Conservation (phyloP, 164 flowering plant genomes). For the Vitis rupestris region DNA sequence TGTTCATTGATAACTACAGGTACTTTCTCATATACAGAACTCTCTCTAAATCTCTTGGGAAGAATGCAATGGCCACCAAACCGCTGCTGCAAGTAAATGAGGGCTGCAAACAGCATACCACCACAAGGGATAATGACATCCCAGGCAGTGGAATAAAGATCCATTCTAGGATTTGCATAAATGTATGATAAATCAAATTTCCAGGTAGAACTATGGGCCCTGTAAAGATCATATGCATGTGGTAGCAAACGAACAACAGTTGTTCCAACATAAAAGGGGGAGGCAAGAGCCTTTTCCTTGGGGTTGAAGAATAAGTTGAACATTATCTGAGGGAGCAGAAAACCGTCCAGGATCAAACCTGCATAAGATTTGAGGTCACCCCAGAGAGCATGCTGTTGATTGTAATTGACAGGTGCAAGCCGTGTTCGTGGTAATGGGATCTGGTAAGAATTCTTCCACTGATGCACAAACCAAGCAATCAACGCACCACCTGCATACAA, state of each 20-base stretch:
- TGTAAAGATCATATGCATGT: conserved; percentile 43
- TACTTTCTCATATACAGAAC: conserved; percentile 34
- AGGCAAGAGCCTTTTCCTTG: conserved; percentile 25
- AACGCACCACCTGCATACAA: conserved; percentile 31
- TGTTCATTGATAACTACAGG: conserved; percentile 25
- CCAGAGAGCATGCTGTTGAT: conserved; percentile 26
- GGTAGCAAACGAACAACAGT: conserved; percentile 40
- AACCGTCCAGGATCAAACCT: conserved; percentile 44
- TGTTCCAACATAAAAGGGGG: conserved; percentile 35
- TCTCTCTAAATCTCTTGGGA: conserved; percentile 29
- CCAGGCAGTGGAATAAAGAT: conserved; percentile 45
- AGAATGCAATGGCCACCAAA: conserved; percentile 38
- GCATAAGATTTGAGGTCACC: conserved; percentile 32
- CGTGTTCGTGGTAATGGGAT: conserved; percentile 2
- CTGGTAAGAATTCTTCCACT: conserved; percentile 14
- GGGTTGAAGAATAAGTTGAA: conserved; percentile 37
- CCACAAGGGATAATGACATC: conserved; percentile 31
- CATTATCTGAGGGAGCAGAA: conserved; percentile 45
- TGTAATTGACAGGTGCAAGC: not conserved
- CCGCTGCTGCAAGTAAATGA: conserved; percentile 39
- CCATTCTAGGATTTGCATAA: conserved; percentile 39
- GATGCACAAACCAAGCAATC: conserved; percentile 30
- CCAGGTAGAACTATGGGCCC: conserved; percentile 25
- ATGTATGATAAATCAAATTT: conserved; percentile 25
- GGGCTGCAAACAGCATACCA: conserved; percentile 33